phyloP scores from a whole-genome alignment of 1,284 basidiomycete species.

The Trichosporon asahii region DNA sequence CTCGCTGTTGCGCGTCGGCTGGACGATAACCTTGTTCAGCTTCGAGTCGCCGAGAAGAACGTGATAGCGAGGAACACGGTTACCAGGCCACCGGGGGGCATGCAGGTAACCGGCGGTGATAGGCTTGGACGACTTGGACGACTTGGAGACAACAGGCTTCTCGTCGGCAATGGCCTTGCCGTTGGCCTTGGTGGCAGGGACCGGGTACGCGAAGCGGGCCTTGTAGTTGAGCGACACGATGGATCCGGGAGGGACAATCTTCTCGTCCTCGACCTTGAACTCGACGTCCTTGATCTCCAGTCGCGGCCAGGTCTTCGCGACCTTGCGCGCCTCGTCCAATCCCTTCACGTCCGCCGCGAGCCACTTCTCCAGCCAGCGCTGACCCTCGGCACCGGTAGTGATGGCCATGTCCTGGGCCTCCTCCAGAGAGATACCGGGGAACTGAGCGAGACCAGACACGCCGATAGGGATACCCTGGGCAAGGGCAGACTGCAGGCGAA shows the following conservation, averaged over 20 bases:
- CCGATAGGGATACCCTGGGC: conserved; percentile 76
- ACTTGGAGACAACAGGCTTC: conserved; percentile 47
- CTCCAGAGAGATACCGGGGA: conserved; percentile 64
- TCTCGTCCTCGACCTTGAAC: conserved; percentile 90
- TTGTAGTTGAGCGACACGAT: conserved; percentile 87
- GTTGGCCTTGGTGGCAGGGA: conserved; percentile 7
- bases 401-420: conserved; percentile 56
- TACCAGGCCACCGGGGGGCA: conserved; percentile 85
- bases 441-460: conserved; percentile 61
- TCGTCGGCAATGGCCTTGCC: conserved; percentile 26
- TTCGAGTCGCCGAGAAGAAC: conserved; percentile 88
- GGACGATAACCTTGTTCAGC: conserved; percentile 82
- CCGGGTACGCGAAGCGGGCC: conserved; percentile 42
- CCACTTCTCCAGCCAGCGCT: conserved; percentile 55
- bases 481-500: conserved; percentile 79
- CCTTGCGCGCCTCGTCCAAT: conserved; percentile 63
- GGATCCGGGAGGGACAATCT: conserved; percentile 78
- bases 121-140: conserved; percentile 51
- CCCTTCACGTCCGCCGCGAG: conserved; percentile 58
- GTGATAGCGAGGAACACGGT: conserved; percentile 86
- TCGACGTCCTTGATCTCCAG: conserved; percentile 77
- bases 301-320: conserved; percentile 67
- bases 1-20: conserved; percentile 78
- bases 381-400: conserved; percentile 56
- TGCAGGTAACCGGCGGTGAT: conserved; percentile 66